Base-by-base conservation (phyloP, 352 stramenopile genomes). In the Halophytophthora polymorphica region DNA sequence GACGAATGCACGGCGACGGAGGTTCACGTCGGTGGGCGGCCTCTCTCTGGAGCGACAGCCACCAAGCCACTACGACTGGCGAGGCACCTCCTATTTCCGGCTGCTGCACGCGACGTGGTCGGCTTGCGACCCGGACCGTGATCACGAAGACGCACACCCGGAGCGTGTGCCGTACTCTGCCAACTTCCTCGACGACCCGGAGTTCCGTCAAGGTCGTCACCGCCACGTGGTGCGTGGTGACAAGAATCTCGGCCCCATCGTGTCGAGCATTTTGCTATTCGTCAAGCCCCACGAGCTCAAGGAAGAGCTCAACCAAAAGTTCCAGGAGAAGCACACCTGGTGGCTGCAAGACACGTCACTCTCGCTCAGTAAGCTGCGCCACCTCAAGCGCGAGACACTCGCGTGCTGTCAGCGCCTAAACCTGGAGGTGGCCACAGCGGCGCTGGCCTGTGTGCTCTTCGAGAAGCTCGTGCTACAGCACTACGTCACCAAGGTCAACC, bases 221-320 rank as follows among this genome's bases (percentile, higher is more conserved):
- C 80, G 79, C 34, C 81, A 93, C 42, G 82, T 93, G 6, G 80
- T 93, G 42, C 69, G 84, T 19, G 82, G 82, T 0, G 78, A 93
- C 60, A 96, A 96, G 57, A 92, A 88, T 45, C 92, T 95, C 2
- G 93, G 93, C 0, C 88, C 87, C 0, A 90, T 98, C 29, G 79
- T 98, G 45, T 96, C 85, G 36, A 98, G 88, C 29, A 98, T 96
- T 3, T 74, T 98, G 55, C 83, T 97, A 36, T 98, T 98, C 77
- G 93, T 98, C 38, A 97, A 98, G 56, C 93, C 93, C 29, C 76
- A 95, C 43, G 84, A 97, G 15, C 70, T 99, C 37, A 98, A 98
- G 70, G 88, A 95, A 66, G 84, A 98, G 51, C 67, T 99, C 0
- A 99, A 99, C 67, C 92, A 98, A 48, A 95, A 98, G 71, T 99